Evolutionary conservation across 2,329 filamentous ascomycete species (phyloP).

Genomic region (Penicillium sp.): DNA sequence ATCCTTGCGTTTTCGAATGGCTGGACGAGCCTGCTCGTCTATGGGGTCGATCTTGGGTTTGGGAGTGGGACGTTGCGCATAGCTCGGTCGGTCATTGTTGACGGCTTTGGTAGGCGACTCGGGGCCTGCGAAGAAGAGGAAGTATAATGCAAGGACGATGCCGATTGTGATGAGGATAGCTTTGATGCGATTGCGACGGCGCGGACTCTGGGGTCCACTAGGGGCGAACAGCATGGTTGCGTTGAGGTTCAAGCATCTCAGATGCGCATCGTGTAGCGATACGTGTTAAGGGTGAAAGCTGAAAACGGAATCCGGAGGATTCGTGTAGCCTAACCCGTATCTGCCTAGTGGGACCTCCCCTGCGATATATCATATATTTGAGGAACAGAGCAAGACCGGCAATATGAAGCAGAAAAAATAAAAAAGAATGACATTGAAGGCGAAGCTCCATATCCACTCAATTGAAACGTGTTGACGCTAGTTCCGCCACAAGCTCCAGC

Average conservation of each 20-base stretch:
- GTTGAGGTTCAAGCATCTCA: conserved; percentile 12
- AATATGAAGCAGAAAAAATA: background rate
- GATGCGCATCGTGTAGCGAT: conserved; percentile 12
- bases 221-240: conserved; percentile 34
- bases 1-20: conserved; percentile 23
- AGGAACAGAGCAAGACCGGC: background rate
- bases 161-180: conserved; percentile 36
- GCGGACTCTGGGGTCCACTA: conserved; percentile 34
- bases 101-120: conserved; percentile 13
- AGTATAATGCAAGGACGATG: conserved; percentile 34
- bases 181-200: conserved; percentile 36
- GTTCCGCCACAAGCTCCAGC: conserved; percentile 1
- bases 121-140: conserved; percentile 31
- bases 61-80: conserved; percentile 22
- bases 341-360: background rate
- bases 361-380: background rate
- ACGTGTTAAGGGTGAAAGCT: conserved; percentile 3
- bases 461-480: conserved; percentile 7
- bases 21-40: conserved; percentile 19
- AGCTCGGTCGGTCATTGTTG: conserved; percentile 15
- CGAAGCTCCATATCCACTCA: background rate
- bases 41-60: conserved; percentile 9
- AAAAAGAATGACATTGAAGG: background rate
- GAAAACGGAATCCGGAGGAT: background rate
- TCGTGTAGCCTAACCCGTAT: background rate